These are phyloP conservation scores for Phytophthora uliginosa DNA, from an alignment of 352 stramenopile genomes.

Conservation along the genomic window DNA sequence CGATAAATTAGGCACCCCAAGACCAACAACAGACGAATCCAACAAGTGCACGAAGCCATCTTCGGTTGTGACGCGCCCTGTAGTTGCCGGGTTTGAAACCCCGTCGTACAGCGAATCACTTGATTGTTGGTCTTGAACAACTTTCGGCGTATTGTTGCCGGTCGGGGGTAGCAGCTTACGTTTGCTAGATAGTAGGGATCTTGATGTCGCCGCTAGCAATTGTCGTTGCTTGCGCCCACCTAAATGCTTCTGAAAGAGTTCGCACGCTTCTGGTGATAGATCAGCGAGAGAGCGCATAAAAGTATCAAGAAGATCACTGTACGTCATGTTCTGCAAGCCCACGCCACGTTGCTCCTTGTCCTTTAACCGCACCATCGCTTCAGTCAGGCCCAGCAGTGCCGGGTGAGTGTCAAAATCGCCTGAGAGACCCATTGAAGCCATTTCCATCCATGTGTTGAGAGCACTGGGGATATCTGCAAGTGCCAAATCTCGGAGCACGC, in stretches of 20 bases:
- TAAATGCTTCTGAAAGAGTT: constrained; percentile 80
- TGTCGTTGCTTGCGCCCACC: constrained; percentile 69
- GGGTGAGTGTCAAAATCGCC: constrained; percentile 70
- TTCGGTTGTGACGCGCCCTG: constrained; percentile 18
- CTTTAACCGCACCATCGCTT: constrained; percentile 80
- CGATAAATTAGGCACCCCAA: constrained; percentile 58
- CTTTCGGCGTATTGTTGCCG: constrained; percentile 6
- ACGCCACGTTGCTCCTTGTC: constrained; percentile 83
- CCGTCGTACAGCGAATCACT: constrained; percentile 34
- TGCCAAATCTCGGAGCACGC: constrained; percentile 64
- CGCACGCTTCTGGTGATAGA: constrained; percentile 66
- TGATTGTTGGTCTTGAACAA: constrained; percentile 30
- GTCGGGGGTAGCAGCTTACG: constrained; percentile 31
- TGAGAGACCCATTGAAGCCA: constrained; percentile 74
- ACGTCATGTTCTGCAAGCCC: constrained; percentile 86
- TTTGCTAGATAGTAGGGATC: constrained; percentile 35
- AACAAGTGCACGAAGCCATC: constrained; percentile 51
- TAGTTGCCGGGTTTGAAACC: constrained; percentile 7
- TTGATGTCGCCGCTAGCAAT: constrained; percentile 28
- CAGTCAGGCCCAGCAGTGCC: constrained; percentile 69
- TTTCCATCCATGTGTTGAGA: constrained; percentile 72
- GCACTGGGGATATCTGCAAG: constrained; percentile 55
- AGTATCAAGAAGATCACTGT: constrained; percentile 67
- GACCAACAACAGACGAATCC: constrained; percentile 39
- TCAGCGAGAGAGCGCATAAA: constrained; percentile 76